Evolutionary conservation across 1,284 basidiomycete genomes (phyloP), one percentile per base, ranked within the genome.

Genomic region (Polyporus tsugae): DNA sequence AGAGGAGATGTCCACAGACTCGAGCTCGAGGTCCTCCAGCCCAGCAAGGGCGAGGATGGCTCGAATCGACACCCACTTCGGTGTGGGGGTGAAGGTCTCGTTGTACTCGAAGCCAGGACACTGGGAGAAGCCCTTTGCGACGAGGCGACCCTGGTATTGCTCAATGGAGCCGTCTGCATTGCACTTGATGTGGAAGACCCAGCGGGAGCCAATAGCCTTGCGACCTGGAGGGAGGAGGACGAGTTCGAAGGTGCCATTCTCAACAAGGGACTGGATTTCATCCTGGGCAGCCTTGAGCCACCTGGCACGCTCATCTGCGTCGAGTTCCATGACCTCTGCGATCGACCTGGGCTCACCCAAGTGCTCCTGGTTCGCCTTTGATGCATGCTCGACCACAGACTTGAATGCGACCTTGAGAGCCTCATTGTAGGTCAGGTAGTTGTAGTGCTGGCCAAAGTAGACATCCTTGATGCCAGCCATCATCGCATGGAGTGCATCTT

Each of bases 91-190:
- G 68, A 82, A 84, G 6, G 79, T 81, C 63, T 85, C 74, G 19
- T 75, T 72, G 70, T 79, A 86, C 72, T 87, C 81, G 38, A 82
- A 67, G 2, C 85, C 82, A 57, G 78, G 77, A 5, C 71, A 62
- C 69, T 87, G 85, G 0, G 73, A 73, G 72, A 81, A 87, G 2
- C 84, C 85, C 57, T 82, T 80, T 0, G 82, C 83, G 6, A 82
- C 81, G 2, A 84, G 74, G 0, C 82, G 65, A 0, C 80, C 82
- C 72, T 85, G 84, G 76, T 78, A 78, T 39, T 77, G 75, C 44
- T 68, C 66, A 17, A 81, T 62, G 17, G 64, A 59, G 64, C 66
- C 81, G 60, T 80, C 73, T 17, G 76, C 69, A 64, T 81, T 76
- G 22, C 72, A 73, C 74, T 86, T 86, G 55, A 78, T 70, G 53